Conservation (phyloP, 2,329 filamentous ascomycete genomes). For the Colletotrichum cordylinicola region DNA sequence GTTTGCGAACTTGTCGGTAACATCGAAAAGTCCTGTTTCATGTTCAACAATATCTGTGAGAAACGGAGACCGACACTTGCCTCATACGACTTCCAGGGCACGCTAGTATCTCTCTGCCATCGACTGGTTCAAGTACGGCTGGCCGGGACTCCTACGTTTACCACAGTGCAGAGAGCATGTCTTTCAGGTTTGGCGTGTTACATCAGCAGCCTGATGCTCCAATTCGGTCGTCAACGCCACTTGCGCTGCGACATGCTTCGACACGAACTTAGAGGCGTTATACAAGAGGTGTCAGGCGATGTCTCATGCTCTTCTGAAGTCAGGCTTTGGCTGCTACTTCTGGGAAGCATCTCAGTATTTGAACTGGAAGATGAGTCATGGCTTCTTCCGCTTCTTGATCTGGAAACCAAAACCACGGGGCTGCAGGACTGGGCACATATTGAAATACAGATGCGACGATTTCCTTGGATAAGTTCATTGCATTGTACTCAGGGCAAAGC, state of each 20-base stretch:
- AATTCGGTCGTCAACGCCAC: background rate
- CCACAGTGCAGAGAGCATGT: background rate
- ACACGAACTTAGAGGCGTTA: fast-evolving
- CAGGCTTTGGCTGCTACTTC: fast-evolving
- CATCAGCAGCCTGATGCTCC: background rate
- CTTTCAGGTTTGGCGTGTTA: background rate
- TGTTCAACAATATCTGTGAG: background rate
- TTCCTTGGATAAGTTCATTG: background rate
- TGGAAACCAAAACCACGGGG: background rate
- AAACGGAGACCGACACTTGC: background rate
- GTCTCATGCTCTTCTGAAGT: background rate
- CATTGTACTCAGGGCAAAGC: background rate
- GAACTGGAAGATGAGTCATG: background rate
- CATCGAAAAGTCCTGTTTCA: background rate
- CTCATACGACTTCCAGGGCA: background rate
- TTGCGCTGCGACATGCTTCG: background rate
- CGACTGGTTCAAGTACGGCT: background rate
- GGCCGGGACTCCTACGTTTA: background rate
- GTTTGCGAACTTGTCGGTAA: background rate
- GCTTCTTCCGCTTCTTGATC: background rate
- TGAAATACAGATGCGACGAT: background rate
- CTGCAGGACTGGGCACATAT: background rate
- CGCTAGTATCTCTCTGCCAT: background rate
- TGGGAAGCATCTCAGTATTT: background rate
- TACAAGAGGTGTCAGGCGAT: fast-evolving